Evolutionary conservation across 78 protist genomes (phyloP).

Genomic region (Guillardia theta): DNA sequence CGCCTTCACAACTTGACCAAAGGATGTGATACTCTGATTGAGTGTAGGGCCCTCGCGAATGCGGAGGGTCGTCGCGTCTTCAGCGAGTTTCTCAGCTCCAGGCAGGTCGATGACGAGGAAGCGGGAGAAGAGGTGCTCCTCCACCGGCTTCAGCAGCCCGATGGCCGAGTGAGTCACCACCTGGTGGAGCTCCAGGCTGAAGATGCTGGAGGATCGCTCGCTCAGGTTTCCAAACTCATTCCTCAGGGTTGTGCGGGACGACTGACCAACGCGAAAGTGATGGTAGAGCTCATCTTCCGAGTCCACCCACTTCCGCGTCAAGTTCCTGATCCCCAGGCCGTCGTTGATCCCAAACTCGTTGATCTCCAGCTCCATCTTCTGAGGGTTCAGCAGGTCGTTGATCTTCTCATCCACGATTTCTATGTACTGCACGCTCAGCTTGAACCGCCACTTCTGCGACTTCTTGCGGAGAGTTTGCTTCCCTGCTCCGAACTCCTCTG

Average conservation of each 20-base stretch:
- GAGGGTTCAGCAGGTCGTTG: conserved; percentile 13
- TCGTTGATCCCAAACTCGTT: conserved; percentile 14
- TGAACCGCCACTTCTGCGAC: neutral
- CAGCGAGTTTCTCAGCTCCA: conserved; percentile 27
- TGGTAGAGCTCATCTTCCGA: neutral
- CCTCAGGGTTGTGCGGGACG: neutral
- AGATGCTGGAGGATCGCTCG: neutral
- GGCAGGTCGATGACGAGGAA: neutral
- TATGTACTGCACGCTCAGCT: neutral
- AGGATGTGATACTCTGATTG: neutral
- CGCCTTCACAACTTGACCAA: neutral
- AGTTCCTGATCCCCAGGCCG: neutral
- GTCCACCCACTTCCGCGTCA: neutral
- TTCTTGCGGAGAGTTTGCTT: neutral
- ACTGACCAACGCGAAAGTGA: neutral
- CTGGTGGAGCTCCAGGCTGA: conserved; percentile 23
- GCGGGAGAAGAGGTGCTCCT: conserved; percentile 15
- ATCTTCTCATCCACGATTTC: conserved; percentile 31
- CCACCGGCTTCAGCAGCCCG: neutral
- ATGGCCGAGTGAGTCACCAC: neutral
- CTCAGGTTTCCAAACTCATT: neutral
- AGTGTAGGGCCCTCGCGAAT: conserved; percentile 38
- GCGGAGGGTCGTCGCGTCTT: conserved; percentile 16
- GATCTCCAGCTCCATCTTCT: conserved; percentile 3
- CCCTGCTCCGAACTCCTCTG: neutral